A percentile compares a stretch with the other conserved stretches of the same genome.
phyloP scores from a whole-genome alignment of 164 flowering plant genomes.

The Litsea cubeba region DNA sequence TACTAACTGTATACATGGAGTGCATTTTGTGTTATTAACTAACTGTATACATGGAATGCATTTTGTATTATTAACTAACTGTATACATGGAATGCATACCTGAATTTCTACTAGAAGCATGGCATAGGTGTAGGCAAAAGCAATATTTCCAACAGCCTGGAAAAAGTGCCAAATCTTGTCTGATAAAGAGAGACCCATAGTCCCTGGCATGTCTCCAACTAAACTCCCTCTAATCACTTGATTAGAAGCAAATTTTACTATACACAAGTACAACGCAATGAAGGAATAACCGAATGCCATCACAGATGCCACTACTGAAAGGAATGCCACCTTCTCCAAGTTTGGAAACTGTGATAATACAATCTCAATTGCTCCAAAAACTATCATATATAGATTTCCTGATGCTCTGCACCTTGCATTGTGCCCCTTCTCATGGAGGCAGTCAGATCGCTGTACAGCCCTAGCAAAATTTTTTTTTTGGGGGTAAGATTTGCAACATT shows the following conservation, averaged over 20 bases:
- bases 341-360: slow-evolving; percentile 36
- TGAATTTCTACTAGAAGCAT: slow-evolving; percentile 38
- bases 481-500: not conserved
- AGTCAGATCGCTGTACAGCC: slow-evolving; percentile 28
- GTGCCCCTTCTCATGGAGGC: slow-evolving; percentile 29
- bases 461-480: slow-evolving; percentile 1
- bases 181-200: slow-evolving; percentile 12
- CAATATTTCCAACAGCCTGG: slow-evolving; percentile 43
- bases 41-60: too few species aligned
- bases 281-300: slow-evolving; percentile 33
- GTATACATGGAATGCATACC: slow-evolving; percentile 21
- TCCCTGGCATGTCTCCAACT: slow-evolving; percentile 14
- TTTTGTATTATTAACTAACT: too few species aligned
- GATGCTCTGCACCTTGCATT: slow-evolving; percentile 18
- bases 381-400: slow-evolving; percentile 26
- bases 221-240: slow-evolving; percentile 26
- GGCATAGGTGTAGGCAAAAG: slow-evolving; percentile 39
- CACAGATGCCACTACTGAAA: slow-evolving; percentile 32
- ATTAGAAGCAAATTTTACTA: slow-evolving; percentile 16
- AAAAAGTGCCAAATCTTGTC: slow-evolving; percentile 28
- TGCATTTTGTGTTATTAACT: not conserved
- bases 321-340: slow-evolving; percentile 34
- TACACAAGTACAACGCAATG: slow-evolving; percentile 22
- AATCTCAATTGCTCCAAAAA: slow-evolving; percentile 30
- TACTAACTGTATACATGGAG: too few species aligned